Conservation (phyloP, 768 basidiomycete genomes). For the Naematelia encephala region DNA sequence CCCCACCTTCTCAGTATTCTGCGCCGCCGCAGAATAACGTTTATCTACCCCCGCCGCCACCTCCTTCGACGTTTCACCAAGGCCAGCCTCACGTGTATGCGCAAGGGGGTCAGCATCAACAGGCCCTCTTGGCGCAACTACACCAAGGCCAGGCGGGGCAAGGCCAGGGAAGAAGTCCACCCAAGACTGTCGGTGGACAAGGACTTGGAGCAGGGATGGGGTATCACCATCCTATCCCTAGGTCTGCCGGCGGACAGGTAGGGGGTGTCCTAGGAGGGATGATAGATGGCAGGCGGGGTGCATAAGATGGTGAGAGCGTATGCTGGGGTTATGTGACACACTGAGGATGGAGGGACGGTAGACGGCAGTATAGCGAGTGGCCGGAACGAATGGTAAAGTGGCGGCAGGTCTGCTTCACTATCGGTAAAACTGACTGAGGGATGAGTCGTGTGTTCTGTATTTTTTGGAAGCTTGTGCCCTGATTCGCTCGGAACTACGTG, state of each 20-base stretch:
- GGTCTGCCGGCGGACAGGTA: background rate
- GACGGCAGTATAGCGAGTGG: too few species aligned
- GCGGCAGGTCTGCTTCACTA: too few species aligned
- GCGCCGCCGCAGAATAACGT: too few species aligned
- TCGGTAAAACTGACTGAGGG: too few species aligned
- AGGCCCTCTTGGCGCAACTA: background rate
- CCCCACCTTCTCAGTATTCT: too few species aligned
- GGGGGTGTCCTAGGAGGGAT: background rate
- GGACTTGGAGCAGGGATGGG: background rate
- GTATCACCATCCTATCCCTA: background rate
- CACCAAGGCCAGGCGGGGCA: background rate
- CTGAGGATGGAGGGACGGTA: too few species aligned
- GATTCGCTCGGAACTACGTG: too few species aligned
- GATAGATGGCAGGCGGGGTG: background rate
- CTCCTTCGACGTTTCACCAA: background rate
- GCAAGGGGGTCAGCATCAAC: background rate
- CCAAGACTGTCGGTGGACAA: background rate
- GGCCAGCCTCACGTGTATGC: background rate
- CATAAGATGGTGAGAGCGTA: too few species aligned
- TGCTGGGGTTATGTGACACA: too few species aligned
- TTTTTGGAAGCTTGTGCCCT: too few species aligned
- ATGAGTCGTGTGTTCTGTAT: too few species aligned
- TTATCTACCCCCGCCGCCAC: background rate
- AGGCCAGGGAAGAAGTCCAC: background rate
- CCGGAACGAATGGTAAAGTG: too few species aligned